Evolutionary conservation across 495 filamentous ascomycete genomes (phyloP), one percentile per base, ranked within the genome.

Genomic region (Lindgomyces ingoldianus): DNA sequence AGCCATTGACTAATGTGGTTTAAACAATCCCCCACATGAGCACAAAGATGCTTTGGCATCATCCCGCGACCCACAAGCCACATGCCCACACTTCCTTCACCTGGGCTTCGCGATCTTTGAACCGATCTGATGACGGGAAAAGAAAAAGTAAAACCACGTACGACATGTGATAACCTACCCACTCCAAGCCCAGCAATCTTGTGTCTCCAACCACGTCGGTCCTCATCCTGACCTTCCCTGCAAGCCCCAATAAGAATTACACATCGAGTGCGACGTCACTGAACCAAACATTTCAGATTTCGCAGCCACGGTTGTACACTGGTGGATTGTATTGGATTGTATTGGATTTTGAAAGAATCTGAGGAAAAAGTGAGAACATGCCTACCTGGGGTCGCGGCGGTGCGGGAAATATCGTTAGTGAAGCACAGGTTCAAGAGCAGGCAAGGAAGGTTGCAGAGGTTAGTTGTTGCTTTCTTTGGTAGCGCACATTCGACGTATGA

Each of bases 381-480:
- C 70, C 67, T 55, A 64, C 68, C 30, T 71, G 55, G 57, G 83
- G 81, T 48, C 78, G 86, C 29, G 86, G 86, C 30, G 86, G 86
- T 36, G 85, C 85, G 1, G 86, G 85, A 33, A 88, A 89, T 72
- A 87, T 83, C 71, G 80, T 81, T 55, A 78, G 75, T 69, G 76
- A 82, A 56, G 76, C 80, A 68, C 81, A 85, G 56, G 64, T 83
- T 30, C 75, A 82, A 36, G 81, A 82, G 39, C 78, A 71, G 16
- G 62, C 49, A 6, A 46, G 44, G 41, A 64, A 47, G n/a, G 29
- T 70, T 8, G 57, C 62, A n/a, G 68, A 70, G 54, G 64, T 70
- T 36, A 42, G 62, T 57, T n/a, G 4, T 33, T 16, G 12, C 24
- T 29, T 4, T 25, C 16, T 24, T 45, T 12, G n/a, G n/a, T n/a